Base-by-base conservation (phyloP, 306 rosid species). In the Vigna unguiculata region DNA sequence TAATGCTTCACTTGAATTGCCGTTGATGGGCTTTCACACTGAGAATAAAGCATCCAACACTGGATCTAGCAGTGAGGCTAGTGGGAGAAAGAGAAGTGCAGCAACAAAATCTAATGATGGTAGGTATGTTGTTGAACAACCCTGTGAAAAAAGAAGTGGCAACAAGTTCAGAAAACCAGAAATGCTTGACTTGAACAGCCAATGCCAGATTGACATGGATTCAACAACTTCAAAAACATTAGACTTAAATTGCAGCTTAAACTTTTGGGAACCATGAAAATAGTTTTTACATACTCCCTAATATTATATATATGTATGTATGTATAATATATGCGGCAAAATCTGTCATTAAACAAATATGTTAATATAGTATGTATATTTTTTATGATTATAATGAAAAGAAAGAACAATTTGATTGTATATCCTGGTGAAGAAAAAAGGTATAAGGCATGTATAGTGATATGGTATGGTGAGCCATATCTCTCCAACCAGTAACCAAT, bases 121-220 rank as follows among this genome's bases (percentile, higher is more conserved):
- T 32, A 54, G 67, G 64, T 74, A 71, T 51, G 89, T 75, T 49
- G 90, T 78, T 19, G 90, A 89, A 72, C 86, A 89, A 69, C 82
- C 87, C 79, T 51, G 64, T 46, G 84, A 82, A 13, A 88, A 89
- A 76, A 88, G 82, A 82, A 69, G 72, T 75, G 63, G 78, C 71
- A 70, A 83, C 72, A 79, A 82, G 64, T 78, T 74, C 75, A 79
- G 76, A 76, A 87, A 83, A 76, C 57, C 78, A 57, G 84, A 60
- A 47, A 68, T 71, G 74, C 73, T 92, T 20, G 97, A 95, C 80
- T 85, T 95, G 91, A 93, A 93, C 76, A 80, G 76, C 16, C 78
- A 89, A 52, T 91, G 85, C 79, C 86, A 86, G 75, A 82, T 74
- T 81, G 96, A 86, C 82, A 80, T 76, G 66, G 90, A 87, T 68